Conservation (phyloP, 768 basidiomycete genomes). For the Erythrobasidium yunnanense region DNA sequence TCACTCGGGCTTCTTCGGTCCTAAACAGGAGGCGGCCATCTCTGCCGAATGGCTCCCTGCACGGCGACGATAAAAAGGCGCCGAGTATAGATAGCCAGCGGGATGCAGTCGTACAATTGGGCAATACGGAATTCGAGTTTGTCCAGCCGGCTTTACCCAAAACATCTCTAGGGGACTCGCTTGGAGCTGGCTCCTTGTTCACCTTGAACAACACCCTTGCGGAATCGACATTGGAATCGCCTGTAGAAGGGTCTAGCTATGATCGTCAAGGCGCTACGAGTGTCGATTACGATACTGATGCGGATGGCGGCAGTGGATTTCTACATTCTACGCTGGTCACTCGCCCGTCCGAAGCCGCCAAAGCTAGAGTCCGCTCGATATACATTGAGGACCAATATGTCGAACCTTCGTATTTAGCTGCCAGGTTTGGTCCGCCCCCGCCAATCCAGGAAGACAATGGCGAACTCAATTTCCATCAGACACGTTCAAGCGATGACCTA, state of each 20-base stretch:
- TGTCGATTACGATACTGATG: slow-evolving; percentile 37
- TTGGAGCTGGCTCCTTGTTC: too few species aligned
- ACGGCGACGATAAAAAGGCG: too few species aligned
- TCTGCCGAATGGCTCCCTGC: not conserved
- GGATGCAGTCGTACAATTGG: not conserved
- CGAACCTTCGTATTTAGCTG: not conserved
- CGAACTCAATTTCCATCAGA: not conserved
- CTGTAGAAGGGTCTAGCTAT: not conserved
- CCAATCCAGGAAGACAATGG: not conserved
- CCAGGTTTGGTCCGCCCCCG: not conserved
- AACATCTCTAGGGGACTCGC: too few species aligned
- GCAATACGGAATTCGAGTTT: slow-evolving; percentile 15
- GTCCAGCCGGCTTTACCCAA: slow-evolving; percentile 6
- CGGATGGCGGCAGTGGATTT: slow-evolving; percentile 34
- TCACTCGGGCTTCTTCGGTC: not conserved
- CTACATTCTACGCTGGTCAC: not conserved
- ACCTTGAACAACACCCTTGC: too few species aligned
- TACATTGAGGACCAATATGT: not conserved
- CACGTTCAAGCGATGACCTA: not conserved
- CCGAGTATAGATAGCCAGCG: not conserved
- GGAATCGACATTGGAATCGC: too few species aligned
- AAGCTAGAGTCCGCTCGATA: slow-evolving; percentile 16
- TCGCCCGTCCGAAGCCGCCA: slow-evolving; percentile 1
- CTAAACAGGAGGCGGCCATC: slow-evolving; percentile 3
- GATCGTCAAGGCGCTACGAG: slow-evolving; percentile 31